A percentile compares a stretch with the other conserved stretches of the same genome.
Conservation (phyloP, 2,329 filamentous ascomycete species). For the Monascus ruber region DNA sequence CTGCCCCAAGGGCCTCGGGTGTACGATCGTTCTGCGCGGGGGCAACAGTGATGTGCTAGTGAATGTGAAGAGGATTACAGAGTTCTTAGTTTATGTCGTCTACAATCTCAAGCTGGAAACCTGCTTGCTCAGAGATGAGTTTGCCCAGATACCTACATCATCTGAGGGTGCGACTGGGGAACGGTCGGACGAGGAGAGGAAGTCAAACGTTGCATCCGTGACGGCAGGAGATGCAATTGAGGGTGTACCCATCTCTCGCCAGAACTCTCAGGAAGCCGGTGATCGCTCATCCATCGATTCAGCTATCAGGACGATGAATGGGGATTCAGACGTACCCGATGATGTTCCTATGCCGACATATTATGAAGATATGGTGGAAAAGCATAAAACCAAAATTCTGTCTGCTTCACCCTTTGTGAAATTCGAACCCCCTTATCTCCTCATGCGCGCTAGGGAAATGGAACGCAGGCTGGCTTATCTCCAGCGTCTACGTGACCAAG, state of each 20-base stretch:
- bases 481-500: slow-evolving; percentile 68
- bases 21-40: slow-evolving; percentile 84
- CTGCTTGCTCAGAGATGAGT: slow-evolving; percentile 85
- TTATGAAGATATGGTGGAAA: slow-evolving; percentile 89
- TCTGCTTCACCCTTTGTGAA: slow-evolving; percentile 95
- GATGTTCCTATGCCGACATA: slow-evolving; percentile 79
- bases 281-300: neutral
- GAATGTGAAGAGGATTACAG: slow-evolving; percentile 82
- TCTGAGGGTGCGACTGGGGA: slow-evolving; percentile 35
- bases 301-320: slow-evolving; percentile 5
- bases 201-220: slow-evolving; percentile 1
- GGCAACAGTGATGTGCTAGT: slow-evolving; percentile 59
- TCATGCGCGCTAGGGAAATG: slow-evolving; percentile 85
- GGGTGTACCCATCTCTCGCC: slow-evolving; percentile 1
- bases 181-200: slow-evolving; percentile 4
- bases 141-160: slow-evolving; percentile 64
- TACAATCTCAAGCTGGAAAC: slow-evolving; percentile 96
- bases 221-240: slow-evolving; percentile 1
- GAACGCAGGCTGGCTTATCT: slow-evolving; percentile 75
- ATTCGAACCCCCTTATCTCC: slow-evolving; percentile 83
- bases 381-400: slow-evolving; percentile 83
- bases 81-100: slow-evolving; percentile 98
- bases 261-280: neutral
- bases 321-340: slow-evolving; percentile 50
- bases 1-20: slow-evolving; percentile 78